These are phyloP conservation scores for Aspergillus ellipticus DNA, from an alignment of 495 filamentous ascomycete species.

Conservation along the genomic window DNA sequence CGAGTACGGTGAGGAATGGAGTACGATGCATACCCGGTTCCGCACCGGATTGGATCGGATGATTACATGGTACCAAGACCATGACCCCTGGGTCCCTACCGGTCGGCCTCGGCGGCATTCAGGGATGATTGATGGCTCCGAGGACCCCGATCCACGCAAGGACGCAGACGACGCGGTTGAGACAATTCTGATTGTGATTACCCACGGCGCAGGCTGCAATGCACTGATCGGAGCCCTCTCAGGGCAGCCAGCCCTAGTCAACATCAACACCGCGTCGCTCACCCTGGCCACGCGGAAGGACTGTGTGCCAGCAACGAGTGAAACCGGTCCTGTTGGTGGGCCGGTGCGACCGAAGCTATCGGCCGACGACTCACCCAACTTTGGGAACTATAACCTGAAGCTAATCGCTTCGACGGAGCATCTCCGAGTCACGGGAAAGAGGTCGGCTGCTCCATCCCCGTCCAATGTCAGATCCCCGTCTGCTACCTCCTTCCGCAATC, in stretches of 20 bases:
- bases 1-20: slow-evolving; percentile 90
- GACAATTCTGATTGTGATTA: slow-evolving; percentile 83
- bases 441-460: slow-evolving; percentile 25
- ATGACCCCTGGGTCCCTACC: slow-evolving; percentile 33
- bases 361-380: slow-evolving; percentile 30
- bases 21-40: slow-evolving; percentile 86
- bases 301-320: slow-evolving; percentile 23
- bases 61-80: slow-evolving; percentile 74
- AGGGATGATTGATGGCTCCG: slow-evolving; percentile 38
- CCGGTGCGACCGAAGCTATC: slow-evolving; percentile 19
- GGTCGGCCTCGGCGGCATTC: slow-evolving; percentile 13
- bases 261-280: slow-evolving; percentile 84
- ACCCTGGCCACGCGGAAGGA: slow-evolving; percentile 81
- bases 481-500: slow-evolving; percentile 21
- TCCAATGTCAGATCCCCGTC: slow-evolving; percentile 20
- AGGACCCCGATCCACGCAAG: slow-evolving; percentile 49
- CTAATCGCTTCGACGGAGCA: slow-evolving; percentile 79
- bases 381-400: slow-evolving; percentile 71
- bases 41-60: slow-evolving; percentile 69
- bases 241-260: slow-evolving; percentile 80
- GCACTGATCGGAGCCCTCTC: slow-evolving; percentile 89
- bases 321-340: slow-evolving; percentile 13
- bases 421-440: slow-evolving; percentile 53
- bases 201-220: slow-evolving; percentile 97
- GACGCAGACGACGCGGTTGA: slow-evolving; percentile 61